Evolutionary conservation across 352 stramenopile species (phyloP).

Genomic region (Pythium phragmiticola): DNA sequence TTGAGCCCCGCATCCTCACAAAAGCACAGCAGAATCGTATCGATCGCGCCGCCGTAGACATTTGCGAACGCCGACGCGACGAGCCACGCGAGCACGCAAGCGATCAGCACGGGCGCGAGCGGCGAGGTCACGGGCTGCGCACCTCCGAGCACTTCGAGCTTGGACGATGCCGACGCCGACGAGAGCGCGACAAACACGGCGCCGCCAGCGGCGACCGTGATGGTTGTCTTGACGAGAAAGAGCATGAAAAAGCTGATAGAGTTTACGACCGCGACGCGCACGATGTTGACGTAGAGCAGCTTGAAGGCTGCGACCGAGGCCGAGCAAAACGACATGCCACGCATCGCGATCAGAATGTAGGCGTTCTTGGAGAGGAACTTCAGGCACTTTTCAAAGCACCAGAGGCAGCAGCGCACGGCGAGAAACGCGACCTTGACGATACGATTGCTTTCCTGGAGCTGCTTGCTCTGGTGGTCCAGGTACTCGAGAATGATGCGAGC

Average conservation of each 20-base stretch:
- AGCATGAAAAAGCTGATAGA: conserved; percentile 94
- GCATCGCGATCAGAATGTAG: conserved; percentile 90
- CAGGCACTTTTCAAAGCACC: conserved; percentile 95
- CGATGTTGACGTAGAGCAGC: conserved; percentile 94
- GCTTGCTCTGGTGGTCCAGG: conserved; percentile 91
- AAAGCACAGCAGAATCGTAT: conserved; percentile 96
- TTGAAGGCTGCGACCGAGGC: conserved; percentile 92
- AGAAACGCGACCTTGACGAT: conserved; percentile 85
- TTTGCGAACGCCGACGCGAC: conserved; percentile 89
- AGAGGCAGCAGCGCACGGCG: conserved; percentile 90
- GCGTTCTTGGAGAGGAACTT: conserved; percentile 98
- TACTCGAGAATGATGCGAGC: conserved; percentile 93
- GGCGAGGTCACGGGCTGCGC: conserved; percentile 75
- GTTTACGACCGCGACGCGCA: conserved; percentile 86
- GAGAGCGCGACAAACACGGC: conserved; percentile 54
- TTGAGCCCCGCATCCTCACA: conserved; percentile 89
- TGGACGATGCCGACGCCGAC: conserved; percentile 29
- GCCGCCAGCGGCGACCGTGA: conserved; percentile 47
- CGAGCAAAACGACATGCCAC: conserved; percentile 78
- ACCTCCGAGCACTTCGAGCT: conserved; percentile 64
- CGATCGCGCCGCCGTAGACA: conserved; percentile 94
- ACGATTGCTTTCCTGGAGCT: conserved; percentile 71
- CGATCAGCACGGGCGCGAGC: conserved; percentile 89
- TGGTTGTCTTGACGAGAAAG: conserved; percentile 91
- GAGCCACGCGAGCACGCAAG: conserved; percentile 87